A percentile compares a stretch with the other conserved stretches of the same genome.
Conservation (phyloP, 176 grass and related monocot genomes). For the Themeda triandra region DNA sequence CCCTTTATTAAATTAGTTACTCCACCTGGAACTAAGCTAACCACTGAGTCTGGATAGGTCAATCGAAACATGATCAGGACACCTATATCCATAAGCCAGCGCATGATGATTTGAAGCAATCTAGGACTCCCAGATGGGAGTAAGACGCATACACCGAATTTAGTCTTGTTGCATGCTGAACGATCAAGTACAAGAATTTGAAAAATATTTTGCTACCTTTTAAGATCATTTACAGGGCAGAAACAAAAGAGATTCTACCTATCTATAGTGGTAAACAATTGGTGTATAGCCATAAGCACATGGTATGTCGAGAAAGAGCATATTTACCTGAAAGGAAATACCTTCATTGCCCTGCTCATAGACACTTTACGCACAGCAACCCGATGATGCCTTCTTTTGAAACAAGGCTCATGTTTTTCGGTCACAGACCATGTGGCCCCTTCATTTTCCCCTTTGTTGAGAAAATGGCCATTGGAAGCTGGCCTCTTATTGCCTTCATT, state of each 20-base stretch:
- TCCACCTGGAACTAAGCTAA: neutral
- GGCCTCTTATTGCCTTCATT: neutral
- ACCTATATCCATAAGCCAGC: neutral
- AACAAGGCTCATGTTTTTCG: neutral
- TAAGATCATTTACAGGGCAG: neutral
- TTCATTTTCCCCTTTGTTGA: neutral
- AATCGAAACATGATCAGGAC: neutral
- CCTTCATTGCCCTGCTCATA: constrained; percentile 1
- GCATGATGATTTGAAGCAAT: neutral
- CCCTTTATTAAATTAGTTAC: neutral
- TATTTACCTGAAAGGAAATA: constrained; percentile 7
- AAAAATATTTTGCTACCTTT: neutral
- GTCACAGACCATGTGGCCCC: neutral
- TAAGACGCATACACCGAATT: neutral
- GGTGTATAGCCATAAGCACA: neutral
- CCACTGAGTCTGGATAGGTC: neutral
- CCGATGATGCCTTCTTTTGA: neutral
- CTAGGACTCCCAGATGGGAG: neutral
- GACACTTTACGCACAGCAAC: constrained; percentile 10
- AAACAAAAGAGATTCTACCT: neutral
- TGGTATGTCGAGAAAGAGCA: neutral
- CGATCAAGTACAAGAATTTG: neutral
- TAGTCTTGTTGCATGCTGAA: neutral
- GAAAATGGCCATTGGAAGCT: neutral
- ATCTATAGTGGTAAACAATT: neutral